These are phyloP conservation scores for Gremmenia infestans DNA, from an alignment of 2,329 filamentous ascomycete genomes.

Conservation along the genomic window DNA sequence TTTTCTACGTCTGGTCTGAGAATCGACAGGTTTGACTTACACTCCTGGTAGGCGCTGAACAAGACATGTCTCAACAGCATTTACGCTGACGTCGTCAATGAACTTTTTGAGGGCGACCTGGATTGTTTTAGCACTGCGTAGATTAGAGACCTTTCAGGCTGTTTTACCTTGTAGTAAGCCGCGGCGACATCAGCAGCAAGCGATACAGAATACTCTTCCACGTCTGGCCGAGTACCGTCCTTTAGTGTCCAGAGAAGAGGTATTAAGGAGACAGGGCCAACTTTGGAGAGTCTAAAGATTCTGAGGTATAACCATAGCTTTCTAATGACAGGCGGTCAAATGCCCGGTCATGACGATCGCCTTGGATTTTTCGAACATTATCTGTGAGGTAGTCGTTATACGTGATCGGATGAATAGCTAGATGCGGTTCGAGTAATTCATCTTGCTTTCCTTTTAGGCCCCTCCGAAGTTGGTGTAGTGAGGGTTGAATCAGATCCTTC, in stretches of 20 bases:
- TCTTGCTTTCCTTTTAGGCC: neutral
- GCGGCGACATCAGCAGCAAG: constrained; percentile 7
- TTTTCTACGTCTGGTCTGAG: neutral
- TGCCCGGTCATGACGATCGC: neutral
- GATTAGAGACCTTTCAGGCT: neutral
- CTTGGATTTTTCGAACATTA: constrained; percentile 4
- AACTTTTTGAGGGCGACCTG: constrained; percentile 12
- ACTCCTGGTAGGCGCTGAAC: constrained; percentile 7
- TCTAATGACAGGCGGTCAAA: neutral
- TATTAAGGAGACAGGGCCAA: neutral
- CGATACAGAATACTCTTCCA: constrained; percentile 6
- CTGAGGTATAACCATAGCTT: neutral
- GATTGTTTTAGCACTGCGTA: neutral
- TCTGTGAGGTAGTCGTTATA: constrained; percentile 8
- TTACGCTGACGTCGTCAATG: constrained; percentile 8
- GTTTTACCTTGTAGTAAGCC: constrained; percentile 5
- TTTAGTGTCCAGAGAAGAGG: neutral
- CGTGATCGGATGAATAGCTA: constrained; percentile 8
- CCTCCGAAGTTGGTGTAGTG: constrained; percentile 1
- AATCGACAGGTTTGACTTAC: neutral
- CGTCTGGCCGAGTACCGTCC: constrained; percentile 2
- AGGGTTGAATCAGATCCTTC: constrained; percentile 4
- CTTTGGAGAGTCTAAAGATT: neutral
- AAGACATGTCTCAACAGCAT: constrained; percentile 9
- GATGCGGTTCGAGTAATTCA: constrained; percentile 4